Percentiles rank a stretch among this genome's conserved stretches.
phyloP scores from a whole-genome alignment of 352 stramenopile species.

The Aphanomyces stellatus region DNA sequence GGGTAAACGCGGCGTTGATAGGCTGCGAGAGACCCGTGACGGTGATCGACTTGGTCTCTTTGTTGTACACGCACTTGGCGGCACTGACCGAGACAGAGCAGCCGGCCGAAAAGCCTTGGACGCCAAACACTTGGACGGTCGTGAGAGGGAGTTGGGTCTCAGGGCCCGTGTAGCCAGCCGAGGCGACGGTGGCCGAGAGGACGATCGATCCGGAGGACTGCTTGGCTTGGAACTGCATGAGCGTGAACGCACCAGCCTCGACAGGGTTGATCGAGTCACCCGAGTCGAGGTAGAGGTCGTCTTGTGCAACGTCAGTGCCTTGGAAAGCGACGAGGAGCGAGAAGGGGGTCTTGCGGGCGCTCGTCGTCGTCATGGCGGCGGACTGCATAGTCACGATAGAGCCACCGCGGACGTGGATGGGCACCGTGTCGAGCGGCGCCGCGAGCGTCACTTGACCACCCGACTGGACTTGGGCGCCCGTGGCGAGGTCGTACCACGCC shows the following conservation, averaged over 20 bases:
- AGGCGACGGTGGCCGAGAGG: neutral
- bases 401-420: constrained; percentile 33
- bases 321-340: neutral
- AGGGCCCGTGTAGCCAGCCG: neutral
- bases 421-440: constrained; percentile 1
- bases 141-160: neutral
- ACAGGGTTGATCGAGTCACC: constrained; percentile 8
- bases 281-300: constrained; percentile 9
- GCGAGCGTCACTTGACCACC: neutral
- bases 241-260: neutral
- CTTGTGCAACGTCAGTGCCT: neutral
- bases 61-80: too few relatives aligned
- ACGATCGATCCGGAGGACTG: neutral
- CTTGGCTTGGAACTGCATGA: neutral
- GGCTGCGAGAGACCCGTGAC: too few relatives aligned
- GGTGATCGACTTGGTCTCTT: too few relatives aligned
- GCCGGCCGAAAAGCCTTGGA: too few relatives aligned
- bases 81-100: too few relatives aligned
- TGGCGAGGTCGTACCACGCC: constrained; percentile 59
- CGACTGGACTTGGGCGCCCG: constrained; percentile 26
- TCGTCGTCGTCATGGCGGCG: constrained; percentile 41
- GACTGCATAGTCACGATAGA: constrained; percentile 55
- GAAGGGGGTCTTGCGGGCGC: constrained; percentile 46
- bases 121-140: neutral
- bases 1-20: too few relatives aligned